Base-by-base conservation (phyloP, 2,329 filamentous ascomycete genomes). In the Thelonectria discophora region DNA sequence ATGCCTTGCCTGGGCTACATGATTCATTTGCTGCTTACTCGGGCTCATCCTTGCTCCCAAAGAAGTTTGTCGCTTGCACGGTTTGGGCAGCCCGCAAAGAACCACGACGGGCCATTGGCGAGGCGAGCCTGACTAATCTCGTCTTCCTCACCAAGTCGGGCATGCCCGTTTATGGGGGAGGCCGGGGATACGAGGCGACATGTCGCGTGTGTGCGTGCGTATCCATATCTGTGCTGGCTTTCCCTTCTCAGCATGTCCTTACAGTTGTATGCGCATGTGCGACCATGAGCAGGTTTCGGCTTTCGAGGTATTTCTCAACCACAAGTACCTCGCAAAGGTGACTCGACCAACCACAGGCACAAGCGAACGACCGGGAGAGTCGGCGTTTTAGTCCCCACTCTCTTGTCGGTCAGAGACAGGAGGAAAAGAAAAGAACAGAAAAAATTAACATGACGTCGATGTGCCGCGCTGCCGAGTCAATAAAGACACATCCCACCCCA, bases 391-490 rank as follows among this genome's bases (percentile, higher is more conserved):
- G 69, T 70, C 69, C 64, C 67, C 67, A 67, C 65, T 57, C 40
- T 21, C 39, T 37, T 27, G 21, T 58, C 49, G 40, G 42, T 54
- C 40, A 18, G 50, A 62, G 52, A 30, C 21, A 24, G 6, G 21
- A 24, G 21, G 21, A 24, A 24, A 24, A 24, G 21, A 24, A 24
- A 6, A 24, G 21, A 24, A 24, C 3, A 24, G 21, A 24, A 24
- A 6, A 30, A 30, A 15, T 37, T 39, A 40, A 55, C 55, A 70
- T 71, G 69, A 71, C 69, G 69, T 71, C 63, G 69, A 51, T 67
- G 69, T 71, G 69, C 69, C 69, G 69, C 34, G 60, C 37, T 70
- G 64, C 69, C 69, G 69, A 68, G 65, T 58, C 34, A 45, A 53
- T 61, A 61, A 27, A 53, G 48, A 53, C 58, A 61, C 58, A 40